Evolutionary conservation across 495 filamentous ascomycete genomes (phyloP).

Genomic region (Annulohypoxylon moriforme): DNA sequence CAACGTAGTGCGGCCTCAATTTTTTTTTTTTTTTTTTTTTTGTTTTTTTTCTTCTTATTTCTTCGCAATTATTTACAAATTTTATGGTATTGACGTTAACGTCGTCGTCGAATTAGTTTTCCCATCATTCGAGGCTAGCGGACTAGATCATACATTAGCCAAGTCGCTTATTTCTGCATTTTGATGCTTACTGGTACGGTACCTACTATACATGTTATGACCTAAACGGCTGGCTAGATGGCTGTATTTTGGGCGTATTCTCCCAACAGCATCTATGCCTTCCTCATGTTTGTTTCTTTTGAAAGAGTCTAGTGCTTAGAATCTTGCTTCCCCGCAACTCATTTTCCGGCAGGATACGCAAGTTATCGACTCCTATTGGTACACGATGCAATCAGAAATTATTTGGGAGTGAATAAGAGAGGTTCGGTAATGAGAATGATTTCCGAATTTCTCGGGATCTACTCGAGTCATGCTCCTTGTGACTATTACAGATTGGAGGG

Average conservation of each 20-base stretch:
- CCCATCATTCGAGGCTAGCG: constrained; percentile 10
- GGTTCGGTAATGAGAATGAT: constrained; percentile 21
- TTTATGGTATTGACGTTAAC: constrained; percentile 3
- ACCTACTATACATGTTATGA: constrained; percentile 23
- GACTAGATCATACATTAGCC: constrained; percentile 17
- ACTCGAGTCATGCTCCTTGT: constrained; percentile 37
- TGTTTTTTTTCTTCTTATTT: neutral
- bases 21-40: neutral
- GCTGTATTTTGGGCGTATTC: constrained; percentile 14
- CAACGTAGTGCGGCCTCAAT: constrained; percentile 23
- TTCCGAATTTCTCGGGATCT: constrained; percentile 36
- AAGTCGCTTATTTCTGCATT: constrained; percentile 34
- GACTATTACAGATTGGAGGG: constrained; percentile 22
- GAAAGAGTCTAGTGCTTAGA: constrained; percentile 19
- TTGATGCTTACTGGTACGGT: constrained; percentile 13
- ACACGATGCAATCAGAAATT: constrained; percentile 23
- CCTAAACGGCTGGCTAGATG: constrained; percentile 25
- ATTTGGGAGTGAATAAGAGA: constrained; percentile 18
- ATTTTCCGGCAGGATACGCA: constrained; percentile 7
- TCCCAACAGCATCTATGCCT: constrained; percentile 7
- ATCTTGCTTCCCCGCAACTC: constrained; percentile 25
- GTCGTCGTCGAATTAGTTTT: neutral
- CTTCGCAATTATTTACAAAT: neutral
- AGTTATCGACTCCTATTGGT: constrained; percentile 27
- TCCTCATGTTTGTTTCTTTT: constrained; percentile 24